A percentile compares a stretch with the other conserved stretches of the same genome.
Conservation (phyloP, 768 basidiomycete genomes). For the Boletus pseudopeckii region DNA sequence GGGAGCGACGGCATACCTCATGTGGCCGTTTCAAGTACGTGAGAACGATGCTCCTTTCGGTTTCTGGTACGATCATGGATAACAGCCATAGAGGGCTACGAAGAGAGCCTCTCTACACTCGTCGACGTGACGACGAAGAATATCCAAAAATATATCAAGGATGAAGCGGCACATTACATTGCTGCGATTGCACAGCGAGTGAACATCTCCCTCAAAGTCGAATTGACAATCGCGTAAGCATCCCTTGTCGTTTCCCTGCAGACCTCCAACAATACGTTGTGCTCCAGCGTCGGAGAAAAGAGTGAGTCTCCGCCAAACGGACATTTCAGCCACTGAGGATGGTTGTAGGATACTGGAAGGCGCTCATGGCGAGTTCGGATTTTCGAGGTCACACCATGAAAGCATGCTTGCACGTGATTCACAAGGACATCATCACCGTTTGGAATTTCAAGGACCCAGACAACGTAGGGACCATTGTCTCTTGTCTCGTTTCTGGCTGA, state of each 20-base stretch:
- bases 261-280: not conserved
- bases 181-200: not conserved
- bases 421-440: not conserved
- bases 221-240: not conserved
- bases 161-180: not conserved
- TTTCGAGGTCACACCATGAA: not conserved
- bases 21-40: slow-evolving; percentile 5
- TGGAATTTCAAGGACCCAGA: slow-evolving; percentile 7
- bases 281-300: not conserved
- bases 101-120: not conserved
- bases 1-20: not conserved
- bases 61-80: not conserved
- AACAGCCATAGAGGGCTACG: not conserved
- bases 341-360: slow-evolving; percentile 2
- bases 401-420: not conserved
- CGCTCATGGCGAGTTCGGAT: not conserved
- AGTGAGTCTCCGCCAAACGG: not conserved
- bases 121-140: not conserved
- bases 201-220: not conserved
- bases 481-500: not conserved
- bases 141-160: not conserved
- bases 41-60: not conserved
- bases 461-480: not conserved
- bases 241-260: not conserved
- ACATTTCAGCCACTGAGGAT: no score